Conservation (phyloP, 106 monocot genomes). For the Gastrodia elata region DNA sequence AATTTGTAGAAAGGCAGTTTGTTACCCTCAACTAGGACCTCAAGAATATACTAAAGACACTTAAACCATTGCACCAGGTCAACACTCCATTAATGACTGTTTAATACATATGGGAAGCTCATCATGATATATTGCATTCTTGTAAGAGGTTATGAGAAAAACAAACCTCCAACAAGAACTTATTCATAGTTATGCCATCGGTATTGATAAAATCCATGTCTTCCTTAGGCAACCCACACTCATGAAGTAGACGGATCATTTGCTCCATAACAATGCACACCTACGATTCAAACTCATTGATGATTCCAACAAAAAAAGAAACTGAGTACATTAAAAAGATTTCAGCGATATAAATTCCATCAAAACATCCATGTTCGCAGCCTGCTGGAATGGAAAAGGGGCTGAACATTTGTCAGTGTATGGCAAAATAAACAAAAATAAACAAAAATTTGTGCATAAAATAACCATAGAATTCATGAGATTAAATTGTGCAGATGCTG, state of each 20-base stretch:
- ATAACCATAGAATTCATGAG: neutral
- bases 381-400: neutral
- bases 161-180: slow-evolving; percentile 67
- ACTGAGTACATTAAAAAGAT: neutral
- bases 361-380: neutral
- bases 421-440: neutral
- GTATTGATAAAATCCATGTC: slow-evolving; percentile 90
- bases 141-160: neutral
- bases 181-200: slow-evolving; percentile 87
- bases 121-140: neutral
- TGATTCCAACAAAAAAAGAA: neutral
- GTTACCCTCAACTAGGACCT: neutral
- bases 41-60: neutral
- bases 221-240: slow-evolving; percentile 72
- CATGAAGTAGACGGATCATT: slow-evolving; percentile 85
- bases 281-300: slow-evolving; percentile 19
- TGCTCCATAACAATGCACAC: slow-evolving; percentile 99
- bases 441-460: neutral
- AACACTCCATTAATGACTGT: neutral
- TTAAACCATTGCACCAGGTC: neutral
- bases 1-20: neutral
- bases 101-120: neutral
- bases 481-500: neutral
- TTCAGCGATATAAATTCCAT: neutral
- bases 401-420: neutral